A percentile compares a stretch with the other conserved stretches of the same genome.
Conservation (phyloP, 108 stramenopile species). For the Mediolabrus comicus region DNA sequence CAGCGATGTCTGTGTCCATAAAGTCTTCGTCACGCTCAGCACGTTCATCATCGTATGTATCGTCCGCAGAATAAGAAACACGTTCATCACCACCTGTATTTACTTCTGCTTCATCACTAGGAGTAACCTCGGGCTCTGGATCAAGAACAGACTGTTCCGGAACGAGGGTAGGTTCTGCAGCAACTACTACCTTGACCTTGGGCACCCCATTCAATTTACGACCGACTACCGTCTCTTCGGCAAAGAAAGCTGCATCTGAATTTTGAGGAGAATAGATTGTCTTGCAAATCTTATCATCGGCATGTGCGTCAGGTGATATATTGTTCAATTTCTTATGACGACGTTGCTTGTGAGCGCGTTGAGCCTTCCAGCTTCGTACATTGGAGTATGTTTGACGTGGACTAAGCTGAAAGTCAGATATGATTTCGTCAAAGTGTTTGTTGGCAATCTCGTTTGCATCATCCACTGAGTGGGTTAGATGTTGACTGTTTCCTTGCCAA, state of each 20-base stretch:
- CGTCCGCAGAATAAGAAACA: not conserved
- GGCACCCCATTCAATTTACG: constrained; percentile 31
- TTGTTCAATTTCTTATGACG: not conserved
- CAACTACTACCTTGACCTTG: not conserved
- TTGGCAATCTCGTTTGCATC: constrained; percentile 27
- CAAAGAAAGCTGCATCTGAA: constrained; percentile 12
- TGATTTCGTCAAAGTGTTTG: constrained; percentile 40
- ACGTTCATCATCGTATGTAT: not conserved
- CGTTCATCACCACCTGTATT: not conserved
- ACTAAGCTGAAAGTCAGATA: constrained; percentile 34
- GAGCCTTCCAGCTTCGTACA: not conserved
- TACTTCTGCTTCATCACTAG: not conserved
- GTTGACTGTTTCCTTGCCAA: not conserved
- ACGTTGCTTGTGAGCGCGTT: not conserved
- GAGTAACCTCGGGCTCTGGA: not conserved
- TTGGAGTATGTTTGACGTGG: not conserved
- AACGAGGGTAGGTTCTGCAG: not conserved
- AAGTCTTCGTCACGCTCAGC: not conserved
- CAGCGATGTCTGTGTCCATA: not conserved
- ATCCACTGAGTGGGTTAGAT: too few relatives aligned
- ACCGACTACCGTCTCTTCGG: constrained; percentile 32
- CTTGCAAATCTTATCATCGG: constrained; percentile 3
- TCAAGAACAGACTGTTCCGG: not conserved
- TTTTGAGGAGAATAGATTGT: not conserved
- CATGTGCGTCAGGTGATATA: not conserved